A percentile compares a stretch with the other conserved stretches of the same genome.
Evolutionary conservation across 805 yeast genomes (phyloP).

Genomic region (Suhomyces vadensis): DNA sequence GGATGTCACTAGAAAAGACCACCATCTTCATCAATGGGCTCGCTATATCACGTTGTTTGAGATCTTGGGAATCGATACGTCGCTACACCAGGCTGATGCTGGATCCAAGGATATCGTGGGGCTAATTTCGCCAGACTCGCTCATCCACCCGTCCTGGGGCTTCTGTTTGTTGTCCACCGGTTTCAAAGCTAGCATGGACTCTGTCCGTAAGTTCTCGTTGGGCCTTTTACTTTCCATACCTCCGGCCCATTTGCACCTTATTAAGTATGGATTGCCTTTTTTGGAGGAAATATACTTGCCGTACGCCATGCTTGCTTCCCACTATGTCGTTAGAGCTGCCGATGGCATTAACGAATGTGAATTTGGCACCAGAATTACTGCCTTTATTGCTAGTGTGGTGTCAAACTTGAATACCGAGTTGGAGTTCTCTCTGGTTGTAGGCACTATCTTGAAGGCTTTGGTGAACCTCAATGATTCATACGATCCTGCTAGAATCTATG

Average conservation of each 20-base stretch:
- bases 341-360: constrained; percentile 46
- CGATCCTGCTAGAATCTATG: constrained; percentile 69
- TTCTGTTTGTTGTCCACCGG: constrained; percentile 75
- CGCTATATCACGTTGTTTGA: constrained; percentile 74
- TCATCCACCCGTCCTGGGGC: constrained; percentile 70
- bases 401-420: constrained; percentile 23
- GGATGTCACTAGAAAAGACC: constrained; percentile 30
- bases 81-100: constrained; percentile 82
- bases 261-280: constrained; percentile 39
- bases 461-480: constrained; percentile 51
- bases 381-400: constrained; percentile 45
- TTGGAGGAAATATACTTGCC: constrained; percentile 55
- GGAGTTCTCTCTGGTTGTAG: constrained; percentile 26
- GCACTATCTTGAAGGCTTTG: constrained; percentile 44
- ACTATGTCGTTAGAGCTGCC: constrained; percentile 47
- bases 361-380: constrained; percentile 54
- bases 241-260: constrained; percentile 38
- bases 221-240: constrained; percentile 56
- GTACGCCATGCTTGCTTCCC: constrained; percentile 61
- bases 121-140: constrained; percentile 50
- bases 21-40: constrained; percentile 59
- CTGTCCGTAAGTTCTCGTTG: constrained; percentile 66
- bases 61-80: constrained; percentile 79
- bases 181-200: constrained; percentile 71
- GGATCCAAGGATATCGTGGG: constrained; percentile 63